A percentile compares a stretch with the other conserved stretches of the same genome.
These are phyloP conservation scores for Neurospora sp. DNA, from an alignment of 495 filamentous ascomycete species.

Conservation along the genomic window DNA sequence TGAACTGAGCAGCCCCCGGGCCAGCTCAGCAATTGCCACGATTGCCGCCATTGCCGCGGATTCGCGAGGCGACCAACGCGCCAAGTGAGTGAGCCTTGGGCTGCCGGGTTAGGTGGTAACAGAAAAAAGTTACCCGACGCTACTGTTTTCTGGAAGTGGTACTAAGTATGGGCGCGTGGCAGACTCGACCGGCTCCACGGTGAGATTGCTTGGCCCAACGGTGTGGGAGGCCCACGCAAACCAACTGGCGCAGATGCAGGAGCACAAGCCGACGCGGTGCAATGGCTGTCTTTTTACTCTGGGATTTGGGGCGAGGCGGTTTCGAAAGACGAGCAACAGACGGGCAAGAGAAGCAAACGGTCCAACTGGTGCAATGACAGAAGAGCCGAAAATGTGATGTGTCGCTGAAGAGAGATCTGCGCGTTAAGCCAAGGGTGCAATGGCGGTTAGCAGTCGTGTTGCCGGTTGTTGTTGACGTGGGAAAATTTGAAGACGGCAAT, in stretches of 20 bases:
- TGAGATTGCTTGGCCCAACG: neutral
- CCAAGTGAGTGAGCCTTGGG: neutral
- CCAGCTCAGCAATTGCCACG: constrained; percentile 12
- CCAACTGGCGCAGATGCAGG: neutral
- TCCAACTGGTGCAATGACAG: neutral
- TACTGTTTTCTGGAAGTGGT: neutral
- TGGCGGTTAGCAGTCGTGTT: neutral
- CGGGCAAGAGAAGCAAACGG: neutral
- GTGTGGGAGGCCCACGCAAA: neutral
- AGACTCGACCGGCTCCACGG: neutral
- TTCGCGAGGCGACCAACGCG: neutral
- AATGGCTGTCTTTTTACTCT: neutral
- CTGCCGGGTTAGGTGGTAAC: neutral
- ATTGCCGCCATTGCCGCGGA: constrained; percentile 8
- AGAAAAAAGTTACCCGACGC: neutral
- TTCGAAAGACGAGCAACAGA: neutral
- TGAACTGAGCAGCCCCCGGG: constrained; percentile 8
- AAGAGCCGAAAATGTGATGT: neutral
- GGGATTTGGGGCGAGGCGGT: neutral
- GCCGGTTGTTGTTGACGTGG: neutral
- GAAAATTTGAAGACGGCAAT: neutral
- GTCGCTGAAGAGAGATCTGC: neutral
- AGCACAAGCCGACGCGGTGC: neutral
- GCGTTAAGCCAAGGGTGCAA: neutral
- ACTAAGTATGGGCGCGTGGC: neutral